Evolutionary conservation across 345 rosid species (phyloP), one percentile per base, ranked within the genome.

Genomic region (Salix purpurea): DNA sequence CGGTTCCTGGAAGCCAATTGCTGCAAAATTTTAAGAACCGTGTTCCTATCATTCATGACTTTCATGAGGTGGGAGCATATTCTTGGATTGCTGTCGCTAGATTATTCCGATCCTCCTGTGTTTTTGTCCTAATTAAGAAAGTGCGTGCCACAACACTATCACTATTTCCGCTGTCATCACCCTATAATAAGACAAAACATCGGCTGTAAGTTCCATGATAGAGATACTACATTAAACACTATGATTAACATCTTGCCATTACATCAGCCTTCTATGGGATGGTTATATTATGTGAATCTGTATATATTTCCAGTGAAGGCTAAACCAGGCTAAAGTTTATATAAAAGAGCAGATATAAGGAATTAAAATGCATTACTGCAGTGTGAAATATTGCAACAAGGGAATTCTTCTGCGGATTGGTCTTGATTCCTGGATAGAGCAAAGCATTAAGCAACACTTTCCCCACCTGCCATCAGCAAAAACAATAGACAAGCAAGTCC

Each of bases 371-470:
- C 2, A 64, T 87, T 92, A 96, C 98, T 91, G 86, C 82, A 77
- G 96, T 88, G 75, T 93, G 99, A 34, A 96, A 93, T 89, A 96
- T 91, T 12, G 92, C 96, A 71, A 91, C 97, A 12, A 93, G 50
- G n/a, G 99, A 89, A 83, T 89, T 93, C 89, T 91, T 93, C 54
- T 88, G 94, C 21, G 80, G 40, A 85, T 65, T 90, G 26, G 95
- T 96, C 89, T 90, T 92, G 85, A 96, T 92, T 84, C 98, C 97
- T 62, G 90, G 86, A 76, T 96, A 96, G 69, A 96, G 73, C 85
- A 92, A 79, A 16, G 99, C 98, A 81, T 96, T 96, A 73, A 96
- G 91, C 82, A 91, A 83, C 77, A 96, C 84, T 82, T 86, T 92
- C 18, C 99, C 99, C 21, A 86, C 97, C 99, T 93, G 90, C 73